phyloP scores from a whole-genome alignment of 2,329 filamentous ascomycete genomes.

The Immersiporthe knoxdaviesiana region DNA sequence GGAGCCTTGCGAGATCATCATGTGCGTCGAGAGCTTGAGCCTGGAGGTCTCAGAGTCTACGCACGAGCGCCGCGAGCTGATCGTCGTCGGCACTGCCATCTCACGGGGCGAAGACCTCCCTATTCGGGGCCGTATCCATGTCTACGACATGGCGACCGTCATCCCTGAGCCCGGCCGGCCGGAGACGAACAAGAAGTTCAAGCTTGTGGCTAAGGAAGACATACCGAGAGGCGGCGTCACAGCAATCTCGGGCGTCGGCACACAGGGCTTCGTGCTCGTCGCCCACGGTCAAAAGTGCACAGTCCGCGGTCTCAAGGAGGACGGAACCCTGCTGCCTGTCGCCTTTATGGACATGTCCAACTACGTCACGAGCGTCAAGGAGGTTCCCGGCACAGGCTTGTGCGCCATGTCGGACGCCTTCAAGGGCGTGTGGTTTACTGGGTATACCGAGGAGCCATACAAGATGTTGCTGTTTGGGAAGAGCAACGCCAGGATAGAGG shows the following conservation, averaged over 20 bases:
- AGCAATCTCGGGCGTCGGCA: conserved; percentile 80
- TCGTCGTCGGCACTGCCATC: conserved; percentile 84
- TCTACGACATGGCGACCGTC: conserved; percentile 89
- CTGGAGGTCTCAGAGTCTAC: conserved; percentile 91
- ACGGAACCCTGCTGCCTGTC: conserved; percentile 87
- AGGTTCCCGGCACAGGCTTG: conserved; percentile 80
- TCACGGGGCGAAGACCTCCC: conserved; percentile 90
- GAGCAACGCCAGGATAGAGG: conserved; percentile 75
- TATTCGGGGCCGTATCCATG: conserved; percentile 80
- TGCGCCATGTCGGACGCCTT: conserved; percentile 87
- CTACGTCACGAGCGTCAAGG: conserved; percentile 84
- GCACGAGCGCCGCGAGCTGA: conserved; percentile 79
- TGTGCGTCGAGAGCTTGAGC: conserved; percentile 80
- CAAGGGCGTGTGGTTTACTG: conserved; percentile 94
- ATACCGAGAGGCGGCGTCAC: conserved; percentile 92
- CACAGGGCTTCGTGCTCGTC: conserved; percentile 83
- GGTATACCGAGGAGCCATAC: conserved; percentile 96
- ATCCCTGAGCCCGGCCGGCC: conserved; percentile 85
- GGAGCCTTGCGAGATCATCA: conserved; percentile 74
- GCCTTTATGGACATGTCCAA: conserved; percentile 98
- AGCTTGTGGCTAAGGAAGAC: conserved; percentile 85
- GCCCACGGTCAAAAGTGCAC: conserved; percentile 97
- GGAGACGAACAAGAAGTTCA: conserved; percentile 83
- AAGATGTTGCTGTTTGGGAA: conserved; percentile 93
- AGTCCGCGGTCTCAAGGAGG: conserved; percentile 93